phyloP scores from a whole-genome alignment of 2,329 filamentous ascomycete genomes.

The Venturia aucupariae region DNA sequence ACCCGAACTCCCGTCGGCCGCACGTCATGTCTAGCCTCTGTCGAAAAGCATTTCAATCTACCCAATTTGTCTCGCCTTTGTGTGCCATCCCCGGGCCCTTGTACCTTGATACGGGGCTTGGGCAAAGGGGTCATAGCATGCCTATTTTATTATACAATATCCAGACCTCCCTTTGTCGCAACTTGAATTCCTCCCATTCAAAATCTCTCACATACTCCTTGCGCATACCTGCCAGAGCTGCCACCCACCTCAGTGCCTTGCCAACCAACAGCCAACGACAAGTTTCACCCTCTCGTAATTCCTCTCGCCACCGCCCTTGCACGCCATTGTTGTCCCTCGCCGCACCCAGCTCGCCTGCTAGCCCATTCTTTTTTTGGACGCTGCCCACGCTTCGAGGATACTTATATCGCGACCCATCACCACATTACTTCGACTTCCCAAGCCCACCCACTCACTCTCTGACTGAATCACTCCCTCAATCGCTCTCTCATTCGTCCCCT shows the following conservation, averaged over 20 bases:
- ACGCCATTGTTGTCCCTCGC: slow-evolving; percentile 3
- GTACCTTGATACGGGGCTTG: slow-evolving; percentile 7
- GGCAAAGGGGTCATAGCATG: slow-evolving; percentile 6
- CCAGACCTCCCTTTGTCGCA: neutral
- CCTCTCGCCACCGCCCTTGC: slow-evolving; percentile 7
- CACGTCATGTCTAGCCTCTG: slow-evolving; percentile 11
- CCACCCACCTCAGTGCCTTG: neutral
- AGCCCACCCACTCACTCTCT: neutral
- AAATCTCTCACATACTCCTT: slow-evolving; percentile 7
- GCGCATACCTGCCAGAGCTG: neutral
- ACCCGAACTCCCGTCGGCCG: slow-evolving; percentile 9
- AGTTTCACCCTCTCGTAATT: neutral
- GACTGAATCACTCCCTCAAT: too few species aligned
- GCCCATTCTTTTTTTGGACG: slow-evolving; percentile 2
- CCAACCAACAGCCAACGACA: neutral
- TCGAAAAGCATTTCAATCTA: slow-evolving; percentile 14
- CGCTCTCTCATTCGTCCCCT: neutral
- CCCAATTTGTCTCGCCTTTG: slow-evolving; percentile 12
- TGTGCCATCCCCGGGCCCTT: slow-evolving; percentile 9
- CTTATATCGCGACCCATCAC: neutral
- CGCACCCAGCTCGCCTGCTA: neutral
- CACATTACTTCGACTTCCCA: neutral
- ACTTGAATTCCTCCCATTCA: neutral
- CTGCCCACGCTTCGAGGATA: neutral
- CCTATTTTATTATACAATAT: slow-evolving; percentile 8